These are phyloP conservation scores for Sporothrix humicola DNA, from an alignment of 2,329 filamentous ascomycete genomes.

Conservation along the genomic window DNA sequence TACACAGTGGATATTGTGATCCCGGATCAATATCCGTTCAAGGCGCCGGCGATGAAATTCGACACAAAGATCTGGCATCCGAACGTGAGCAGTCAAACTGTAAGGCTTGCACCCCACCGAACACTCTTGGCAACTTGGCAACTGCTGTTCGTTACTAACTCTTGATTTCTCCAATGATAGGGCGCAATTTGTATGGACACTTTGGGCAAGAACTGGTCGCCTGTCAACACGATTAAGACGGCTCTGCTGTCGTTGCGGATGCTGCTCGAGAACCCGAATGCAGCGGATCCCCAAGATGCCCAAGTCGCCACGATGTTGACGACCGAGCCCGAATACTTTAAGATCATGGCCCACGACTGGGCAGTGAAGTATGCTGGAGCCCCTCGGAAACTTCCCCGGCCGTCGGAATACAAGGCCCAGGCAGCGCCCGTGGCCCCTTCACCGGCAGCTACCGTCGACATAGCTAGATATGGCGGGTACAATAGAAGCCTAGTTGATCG, in stretches of 20 bases:
- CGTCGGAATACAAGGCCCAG: slow-evolving; percentile 46
- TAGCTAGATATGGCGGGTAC: slow-evolving; percentile 76
- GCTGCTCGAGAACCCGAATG: slow-evolving; percentile 89
- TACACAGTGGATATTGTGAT: slow-evolving; percentile 86
- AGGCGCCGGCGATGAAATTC: slow-evolving; percentile 88
- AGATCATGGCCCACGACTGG: slow-evolving; percentile 86
- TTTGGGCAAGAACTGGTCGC: slow-evolving; percentile 87
- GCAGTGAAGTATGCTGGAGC: slow-evolving; percentile 83
- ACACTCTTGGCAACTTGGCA: too few relatives aligned
- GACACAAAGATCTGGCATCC: slow-evolving; percentile 81
- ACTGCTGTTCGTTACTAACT: neutral
- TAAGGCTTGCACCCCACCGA: slow-evolving; percentile 47
- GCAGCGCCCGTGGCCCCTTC: slow-evolving; percentile 35
- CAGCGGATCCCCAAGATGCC: slow-evolving; percentile 94
- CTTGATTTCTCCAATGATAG: slow-evolving; percentile 52
- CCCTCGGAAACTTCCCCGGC: slow-evolving; percentile 53
- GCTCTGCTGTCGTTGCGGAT: slow-evolving; percentile 92
- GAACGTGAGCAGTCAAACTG: slow-evolving; percentile 66
- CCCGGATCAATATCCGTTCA: slow-evolving; percentile 89
- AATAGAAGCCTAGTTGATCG: slow-evolving; percentile 81
- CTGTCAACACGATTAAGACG: slow-evolving; percentile 94
- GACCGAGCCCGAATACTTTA: slow-evolving; percentile 77
- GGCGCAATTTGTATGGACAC: slow-evolving; percentile 97
- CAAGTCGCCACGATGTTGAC: slow-evolving; percentile 93
- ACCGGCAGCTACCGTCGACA: slow-evolving; percentile 39